Evolutionary conservation across 2,329 filamentous ascomycete genomes (phyloP).

Genomic region (Beauveria sp.): DNA sequence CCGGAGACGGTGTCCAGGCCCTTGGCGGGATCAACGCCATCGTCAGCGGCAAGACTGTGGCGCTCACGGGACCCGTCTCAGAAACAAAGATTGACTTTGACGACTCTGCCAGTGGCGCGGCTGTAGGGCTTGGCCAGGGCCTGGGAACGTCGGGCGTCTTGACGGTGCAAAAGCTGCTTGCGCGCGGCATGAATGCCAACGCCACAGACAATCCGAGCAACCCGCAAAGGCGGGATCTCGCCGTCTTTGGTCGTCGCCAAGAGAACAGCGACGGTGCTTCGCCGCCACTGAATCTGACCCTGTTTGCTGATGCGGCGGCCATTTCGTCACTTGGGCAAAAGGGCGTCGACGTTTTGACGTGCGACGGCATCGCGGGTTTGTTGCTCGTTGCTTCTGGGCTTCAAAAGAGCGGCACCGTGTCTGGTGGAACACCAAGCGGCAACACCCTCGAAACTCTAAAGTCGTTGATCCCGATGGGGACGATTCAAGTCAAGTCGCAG

Average conservation of each 20-base stretch:
- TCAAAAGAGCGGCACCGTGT: slow-evolving; percentile 17
- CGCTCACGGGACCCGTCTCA: slow-evolving; percentile 13
- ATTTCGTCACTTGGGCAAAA: slow-evolving; percentile 23
- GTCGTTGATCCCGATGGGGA: slow-evolving; percentile 20
- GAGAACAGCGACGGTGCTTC: background rate
- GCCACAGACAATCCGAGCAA: background rate
- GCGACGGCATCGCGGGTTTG: slow-evolving; percentile 27
- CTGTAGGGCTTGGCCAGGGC: slow-evolving; percentile 27
- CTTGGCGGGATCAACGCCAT: slow-evolving; percentile 26
- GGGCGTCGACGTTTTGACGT: slow-evolving; percentile 23
- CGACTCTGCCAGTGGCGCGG: slow-evolving; percentile 27
- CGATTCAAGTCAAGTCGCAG: slow-evolving; percentile 19
- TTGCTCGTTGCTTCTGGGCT: slow-evolving; percentile 21
- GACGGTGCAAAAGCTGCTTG: slow-evolving; percentile 22
- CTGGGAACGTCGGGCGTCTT: slow-evolving; percentile 27
- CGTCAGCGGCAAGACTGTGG: slow-evolving; percentile 21
- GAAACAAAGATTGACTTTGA: slow-evolving; percentile 24
- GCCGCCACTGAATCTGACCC: slow-evolving; percentile 18
- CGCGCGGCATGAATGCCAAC: slow-evolving; percentile 11
- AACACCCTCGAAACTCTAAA: slow-evolving; percentile 14
- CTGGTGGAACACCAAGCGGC: slow-evolving; percentile 3
- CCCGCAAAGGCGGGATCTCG: background rate
- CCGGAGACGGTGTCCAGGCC: slow-evolving; percentile 24
- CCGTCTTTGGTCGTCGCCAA: background rate
- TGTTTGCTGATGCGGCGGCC: slow-evolving; percentile 21